These are phyloP conservation scores for Thalassiosira profunda DNA, from an alignment of 108 stramenopile genomes.

Conservation along the genomic window DNA sequence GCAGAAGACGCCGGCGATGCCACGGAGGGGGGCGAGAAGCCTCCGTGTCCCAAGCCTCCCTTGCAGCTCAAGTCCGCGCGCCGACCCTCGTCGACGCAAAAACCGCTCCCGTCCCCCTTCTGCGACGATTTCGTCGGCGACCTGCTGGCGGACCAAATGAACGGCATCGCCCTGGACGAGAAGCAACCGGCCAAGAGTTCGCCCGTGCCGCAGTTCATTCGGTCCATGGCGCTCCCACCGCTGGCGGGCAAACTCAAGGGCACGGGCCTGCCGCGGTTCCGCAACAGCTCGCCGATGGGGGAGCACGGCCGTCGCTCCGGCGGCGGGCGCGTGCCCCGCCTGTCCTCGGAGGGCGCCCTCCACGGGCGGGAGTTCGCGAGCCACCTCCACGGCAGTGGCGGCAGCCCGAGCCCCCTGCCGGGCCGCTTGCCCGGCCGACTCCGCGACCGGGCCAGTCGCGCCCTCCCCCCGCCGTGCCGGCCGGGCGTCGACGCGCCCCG, in stretches of 20 bases:
- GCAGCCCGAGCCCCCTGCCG: slow-evolving; percentile 24
- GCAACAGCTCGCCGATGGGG: background rate
- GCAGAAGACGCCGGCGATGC: background rate
- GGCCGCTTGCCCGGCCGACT: slow-evolving; percentile 1
- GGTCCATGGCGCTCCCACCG: slow-evolving; percentile 36
- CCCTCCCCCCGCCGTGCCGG: slow-evolving; percentile 14
- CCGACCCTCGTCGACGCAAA: background rate
- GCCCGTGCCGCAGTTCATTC: slow-evolving; percentile 27
- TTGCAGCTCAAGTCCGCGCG: slow-evolving; percentile 3
- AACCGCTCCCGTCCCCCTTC: slow-evolving; percentile 27
- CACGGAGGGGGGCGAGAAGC: background rate
- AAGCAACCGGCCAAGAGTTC: slow-evolving; percentile 5
- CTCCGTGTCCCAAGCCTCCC: background rate
- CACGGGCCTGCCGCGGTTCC: slow-evolving; percentile 15
- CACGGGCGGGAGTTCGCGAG: slow-evolving; percentile 31
- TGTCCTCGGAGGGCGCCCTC: slow-evolving; percentile 38
- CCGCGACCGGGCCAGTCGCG: slow-evolving; percentile 18
- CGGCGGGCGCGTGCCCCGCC: slow-evolving; percentile 15
- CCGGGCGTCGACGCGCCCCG: slow-evolving; percentile 16
- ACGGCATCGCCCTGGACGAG: slow-evolving; percentile 19
- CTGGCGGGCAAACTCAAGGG: slow-evolving; percentile 21
- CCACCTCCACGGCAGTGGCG: slow-evolving; percentile 23
- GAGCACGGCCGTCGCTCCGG: background rate
- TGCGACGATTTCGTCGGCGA: slow-evolving; percentile 23
- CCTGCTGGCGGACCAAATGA: slow-evolving; percentile 28